Evolutionary conservation across 768 basidiomycete genomes (phyloP).

Genomic region (Xerocomus spinulosus): DNA sequence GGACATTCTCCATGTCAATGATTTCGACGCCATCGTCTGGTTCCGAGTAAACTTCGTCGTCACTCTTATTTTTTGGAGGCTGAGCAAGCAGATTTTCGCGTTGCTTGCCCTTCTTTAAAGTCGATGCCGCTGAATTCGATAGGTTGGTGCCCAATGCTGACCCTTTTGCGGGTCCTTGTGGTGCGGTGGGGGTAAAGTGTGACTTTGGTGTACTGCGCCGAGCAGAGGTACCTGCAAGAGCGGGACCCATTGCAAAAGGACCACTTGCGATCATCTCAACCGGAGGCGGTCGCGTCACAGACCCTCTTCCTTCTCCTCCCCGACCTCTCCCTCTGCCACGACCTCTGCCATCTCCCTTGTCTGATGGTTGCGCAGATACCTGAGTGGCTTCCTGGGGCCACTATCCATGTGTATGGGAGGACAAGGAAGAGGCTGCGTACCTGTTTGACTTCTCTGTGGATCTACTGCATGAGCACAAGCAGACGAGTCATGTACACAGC

Average conservation of each 20-base stretch:
- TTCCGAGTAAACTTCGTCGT: constrained; percentile 76
- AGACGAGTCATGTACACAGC: constrained; percentile 23
- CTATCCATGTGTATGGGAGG: constrained; percentile 1
- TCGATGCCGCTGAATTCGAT: constrained; percentile 46
- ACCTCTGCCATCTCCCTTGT: constrained; percentile 42
- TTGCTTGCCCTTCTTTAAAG: constrained; percentile 43
- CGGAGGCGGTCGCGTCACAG: constrained; percentile 42
- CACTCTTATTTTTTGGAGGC: constrained; percentile 37
- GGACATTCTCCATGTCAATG: constrained; percentile 74
- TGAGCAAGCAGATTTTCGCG: constrained; percentile 21
- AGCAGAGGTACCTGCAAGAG: constrained; percentile 54
- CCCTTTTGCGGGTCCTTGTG: constrained; percentile 35
- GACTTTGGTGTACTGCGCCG: constrained; percentile 51
- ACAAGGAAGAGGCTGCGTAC: constrained; percentile 35
- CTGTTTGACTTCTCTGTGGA: constrained; percentile 57
- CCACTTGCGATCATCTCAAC: constrained; percentile 81
- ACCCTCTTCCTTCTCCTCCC: constrained; percentile 50
- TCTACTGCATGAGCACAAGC: constrained; percentile 13
- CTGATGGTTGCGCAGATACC: constrained; percentile 29
- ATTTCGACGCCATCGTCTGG: constrained; percentile 87
- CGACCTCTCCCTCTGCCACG: constrained; percentile 48
- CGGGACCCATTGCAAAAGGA: constrained; percentile 83
- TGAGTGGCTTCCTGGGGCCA: constrained; percentile 45
- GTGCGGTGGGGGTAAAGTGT: constrained; percentile 49
- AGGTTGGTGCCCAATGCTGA: constrained; percentile 46